Evolutionary conservation across 257 asterid species (phyloP).

Genomic region (Solanum piurae): DNA sequence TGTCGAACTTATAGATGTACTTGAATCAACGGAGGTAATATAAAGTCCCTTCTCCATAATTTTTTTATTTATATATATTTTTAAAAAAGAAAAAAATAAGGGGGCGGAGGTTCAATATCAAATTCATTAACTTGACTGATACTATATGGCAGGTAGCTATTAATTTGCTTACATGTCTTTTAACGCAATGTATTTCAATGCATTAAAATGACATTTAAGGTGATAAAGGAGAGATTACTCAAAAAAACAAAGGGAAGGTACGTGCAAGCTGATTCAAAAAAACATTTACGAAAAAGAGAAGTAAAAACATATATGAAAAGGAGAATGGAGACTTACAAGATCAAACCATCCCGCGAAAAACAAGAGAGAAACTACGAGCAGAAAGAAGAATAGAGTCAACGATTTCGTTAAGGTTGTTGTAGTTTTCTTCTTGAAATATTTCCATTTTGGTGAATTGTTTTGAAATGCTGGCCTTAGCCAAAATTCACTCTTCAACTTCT

Average conservation of each 20-base stretch:
- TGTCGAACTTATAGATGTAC: not conserved
- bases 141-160: not conserved
- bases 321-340: constrained; percentile 21
- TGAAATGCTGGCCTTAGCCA: constrained; percentile 49
- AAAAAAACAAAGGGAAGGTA: not conserved
- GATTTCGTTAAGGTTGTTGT: not conserved
- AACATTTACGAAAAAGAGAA: rapidly evolving
- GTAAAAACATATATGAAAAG: not conserved
- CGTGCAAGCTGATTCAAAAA: not conserved
- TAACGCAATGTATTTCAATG: not conserved
- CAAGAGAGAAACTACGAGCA: constrained; percentile 18
- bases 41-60: not conserved
- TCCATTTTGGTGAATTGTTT: constrained; percentile 14
- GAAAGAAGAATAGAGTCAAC: constrained; percentile 17
- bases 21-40: not conserved
- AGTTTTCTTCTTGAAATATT: constrained; percentile 14
- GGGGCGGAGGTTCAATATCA: not conserved
- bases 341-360: constrained; percentile 22
- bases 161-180: not conserved
- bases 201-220: not conserved
- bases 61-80: no score
- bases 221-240: not conserved
- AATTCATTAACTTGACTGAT: not conserved
- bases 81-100: not conserved
- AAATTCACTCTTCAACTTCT: constrained; percentile 33